phyloP scores from a whole-genome alignment of 331 rosid species.

The Pyrus hybrid region DNA sequence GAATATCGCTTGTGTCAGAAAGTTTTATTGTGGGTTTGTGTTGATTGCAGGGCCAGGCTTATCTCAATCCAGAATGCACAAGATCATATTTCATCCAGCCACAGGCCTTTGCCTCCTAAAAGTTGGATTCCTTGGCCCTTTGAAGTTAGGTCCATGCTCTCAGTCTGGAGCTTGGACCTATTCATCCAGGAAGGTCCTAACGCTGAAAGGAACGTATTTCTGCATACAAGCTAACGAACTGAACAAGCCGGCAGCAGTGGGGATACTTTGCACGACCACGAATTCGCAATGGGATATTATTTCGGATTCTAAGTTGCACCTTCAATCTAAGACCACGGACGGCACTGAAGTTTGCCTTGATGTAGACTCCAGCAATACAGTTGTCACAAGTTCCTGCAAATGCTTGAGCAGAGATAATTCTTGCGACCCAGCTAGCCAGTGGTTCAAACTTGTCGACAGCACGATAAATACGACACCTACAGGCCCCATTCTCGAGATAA shows the following conservation, averaged over 20 bases:
- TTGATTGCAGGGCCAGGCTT: slow-evolving; percentile 66
- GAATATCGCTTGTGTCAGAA: too few species aligned
- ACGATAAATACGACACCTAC: slow-evolving; percentile 20
- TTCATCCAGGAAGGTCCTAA: slow-evolving; percentile 46
- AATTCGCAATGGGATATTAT: slow-evolving; percentile 55
- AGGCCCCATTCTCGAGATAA: not conserved
- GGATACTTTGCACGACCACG: slow-evolving; percentile 34
- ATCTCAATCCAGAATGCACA: slow-evolving; percentile 25
- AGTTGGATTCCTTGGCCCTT: slow-evolving; percentile 30
- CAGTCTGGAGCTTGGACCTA: slow-evolving; percentile 62
- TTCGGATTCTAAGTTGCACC: slow-evolving; percentile 72
- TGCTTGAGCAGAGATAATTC: slow-evolving; percentile 44
- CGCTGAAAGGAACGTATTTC: slow-evolving; percentile 56
- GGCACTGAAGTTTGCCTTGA: slow-evolving; percentile 64
- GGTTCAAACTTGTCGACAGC: slow-evolving; percentile 75
- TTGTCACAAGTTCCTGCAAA: slow-evolving; percentile 66
- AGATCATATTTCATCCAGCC: slow-evolving; percentile 63
- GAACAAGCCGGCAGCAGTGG: slow-evolving; percentile 43
- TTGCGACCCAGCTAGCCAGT: slow-evolving; percentile 79
- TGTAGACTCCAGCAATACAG: slow-evolving; percentile 38
- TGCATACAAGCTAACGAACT: slow-evolving; percentile 46
- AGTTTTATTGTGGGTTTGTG: not conserved
- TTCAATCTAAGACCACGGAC: slow-evolving; percentile 29
- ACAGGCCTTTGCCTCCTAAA: slow-evolving; percentile 62
- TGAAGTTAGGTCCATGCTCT: slow-evolving; percentile 54